Percentiles rank a stretch among this genome's conserved stretches.
Conservation (phyloP, 306 rosid species). For the Medicago arabica region DNA sequence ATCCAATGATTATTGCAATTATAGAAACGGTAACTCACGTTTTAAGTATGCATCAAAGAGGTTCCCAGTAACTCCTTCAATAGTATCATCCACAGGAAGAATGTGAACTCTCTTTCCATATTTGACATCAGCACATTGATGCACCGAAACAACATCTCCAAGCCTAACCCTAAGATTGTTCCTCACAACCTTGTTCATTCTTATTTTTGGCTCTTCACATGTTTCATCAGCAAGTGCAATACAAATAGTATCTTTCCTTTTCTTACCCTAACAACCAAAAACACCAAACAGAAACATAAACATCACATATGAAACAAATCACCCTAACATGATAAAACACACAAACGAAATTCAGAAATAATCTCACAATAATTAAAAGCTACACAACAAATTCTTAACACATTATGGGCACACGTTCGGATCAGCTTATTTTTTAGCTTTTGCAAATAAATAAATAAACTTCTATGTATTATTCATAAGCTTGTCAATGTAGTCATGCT, state of each 20-base stretch:
- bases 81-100: conserved; percentile 92
- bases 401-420: neutral
- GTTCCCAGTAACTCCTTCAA: conserved; percentile 90
- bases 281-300: neutral
- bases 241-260: conserved; percentile 87
- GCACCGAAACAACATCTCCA: conserved; percentile 95
- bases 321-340: neutral
- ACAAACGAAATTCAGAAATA: neutral
- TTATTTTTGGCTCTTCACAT: conserved; percentile 86
- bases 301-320: neutral
- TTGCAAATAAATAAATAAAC: too few species aligned
- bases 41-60: conserved; percentile 88
- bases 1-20: neutral
- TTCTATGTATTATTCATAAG: too few species aligned
- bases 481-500: too few species aligned
- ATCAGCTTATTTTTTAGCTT: too few species aligned
- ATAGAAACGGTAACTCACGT: conserved; percentile 60
- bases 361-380: neutral
- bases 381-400: neutral
- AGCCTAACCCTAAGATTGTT: conserved; percentile 95
- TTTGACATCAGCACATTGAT: conserved; percentile 90
- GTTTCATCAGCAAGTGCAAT: conserved; percentile 92
- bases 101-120: conserved; percentile 93
- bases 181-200: conserved; percentile 96
- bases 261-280: conserved; percentile 72